Conservation (phyloP, 139 green algal species). For the Coelastrella sp. region DNA sequence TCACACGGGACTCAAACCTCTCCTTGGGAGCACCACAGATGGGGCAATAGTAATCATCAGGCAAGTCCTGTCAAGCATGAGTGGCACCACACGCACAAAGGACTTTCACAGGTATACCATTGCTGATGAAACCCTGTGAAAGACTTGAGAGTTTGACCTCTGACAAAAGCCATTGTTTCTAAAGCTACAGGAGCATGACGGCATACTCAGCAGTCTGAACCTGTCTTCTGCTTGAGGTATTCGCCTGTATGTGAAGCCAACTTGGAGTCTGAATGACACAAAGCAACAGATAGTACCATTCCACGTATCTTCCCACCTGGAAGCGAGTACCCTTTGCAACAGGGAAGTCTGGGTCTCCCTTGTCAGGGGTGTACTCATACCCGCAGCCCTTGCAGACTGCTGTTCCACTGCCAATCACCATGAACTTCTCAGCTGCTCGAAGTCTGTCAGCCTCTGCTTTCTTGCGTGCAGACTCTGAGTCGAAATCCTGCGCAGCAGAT, state of each 20-base stretch:
- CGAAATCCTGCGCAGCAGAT: conserved; percentile 47
- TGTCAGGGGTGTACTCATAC: conserved; percentile 86
- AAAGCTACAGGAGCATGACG: too few relatives aligned
- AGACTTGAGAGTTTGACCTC: too few relatives aligned
- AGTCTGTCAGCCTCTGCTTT: conserved; percentile 79
- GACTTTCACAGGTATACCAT: too few relatives aligned
- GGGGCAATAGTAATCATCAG: conserved; percentile 94
- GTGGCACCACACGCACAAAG: background rate
- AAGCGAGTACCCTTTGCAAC: conserved; percentile 82
- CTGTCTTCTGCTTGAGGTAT: too few relatives aligned
- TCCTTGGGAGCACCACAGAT: conserved; percentile 85
- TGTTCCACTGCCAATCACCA: conserved; percentile 83
- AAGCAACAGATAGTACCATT: too few relatives aligned
- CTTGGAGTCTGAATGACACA: too few relatives aligned
- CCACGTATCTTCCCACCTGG: conserved; percentile 66
- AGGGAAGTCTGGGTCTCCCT: conserved; percentile 93
- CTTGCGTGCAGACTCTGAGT: conserved; percentile 71
- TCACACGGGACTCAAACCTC: conserved; percentile 77
- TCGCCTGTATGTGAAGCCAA: too few relatives aligned
- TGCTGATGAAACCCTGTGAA: too few relatives aligned
- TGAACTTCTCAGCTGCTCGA: conserved; percentile 91
- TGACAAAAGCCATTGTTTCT: too few relatives aligned
- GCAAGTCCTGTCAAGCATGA: conserved; percentile 72
- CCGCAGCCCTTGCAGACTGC: conserved; percentile 82
- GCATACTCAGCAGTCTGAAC: too few relatives aligned